A percentile compares a stretch with the other conserved stretches of the same genome.
Conservation (phyloP, 352 stramenopile genomes). For the Phytophthora sp. region DNA sequence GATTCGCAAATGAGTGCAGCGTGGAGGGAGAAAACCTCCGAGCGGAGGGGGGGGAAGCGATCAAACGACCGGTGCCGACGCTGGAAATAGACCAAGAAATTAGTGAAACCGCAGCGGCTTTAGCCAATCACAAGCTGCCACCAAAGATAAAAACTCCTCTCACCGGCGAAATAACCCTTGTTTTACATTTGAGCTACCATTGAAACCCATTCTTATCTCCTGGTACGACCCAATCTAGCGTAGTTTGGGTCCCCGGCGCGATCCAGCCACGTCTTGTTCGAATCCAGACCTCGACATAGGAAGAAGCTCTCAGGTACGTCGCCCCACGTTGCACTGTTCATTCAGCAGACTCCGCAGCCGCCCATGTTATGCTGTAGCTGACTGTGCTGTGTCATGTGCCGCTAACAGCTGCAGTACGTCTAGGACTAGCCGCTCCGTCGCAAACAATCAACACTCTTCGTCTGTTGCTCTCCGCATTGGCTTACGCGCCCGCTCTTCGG, state of each 20-base stretch:
- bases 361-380: not conserved
- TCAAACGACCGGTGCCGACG: constrained; percentile 26
- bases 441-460: constrained; percentile 28
- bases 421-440: constrained; percentile 11
- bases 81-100: constrained; percentile 32
- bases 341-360: not conserved
- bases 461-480: constrained; percentile 14
- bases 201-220: not conserved
- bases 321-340: constrained; percentile 2
- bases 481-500: constrained; percentile 15
- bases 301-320: constrained; percentile 20
- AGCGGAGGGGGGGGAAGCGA: constrained; percentile 12
- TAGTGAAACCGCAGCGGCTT: constrained; percentile 28
- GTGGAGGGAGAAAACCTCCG: constrained; percentile 30
- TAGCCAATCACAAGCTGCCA: constrained; percentile 58
- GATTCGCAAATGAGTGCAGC: constrained; percentile 70
- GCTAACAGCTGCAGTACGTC: constrained; percentile 2
- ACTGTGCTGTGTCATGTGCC: constrained; percentile 10
- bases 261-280: not conserved
- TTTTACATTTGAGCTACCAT: constrained; percentile 32
- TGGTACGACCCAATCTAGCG: constrained; percentile 6
- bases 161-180: constrained; percentile 9
- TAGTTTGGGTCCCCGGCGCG: not conserved
- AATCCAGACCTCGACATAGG: constrained; percentile 4
- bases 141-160: constrained; percentile 37